Evolutionary conservation across 345 rosid species (phyloP).

Genomic region (Eucalyptus urophylla): DNA sequence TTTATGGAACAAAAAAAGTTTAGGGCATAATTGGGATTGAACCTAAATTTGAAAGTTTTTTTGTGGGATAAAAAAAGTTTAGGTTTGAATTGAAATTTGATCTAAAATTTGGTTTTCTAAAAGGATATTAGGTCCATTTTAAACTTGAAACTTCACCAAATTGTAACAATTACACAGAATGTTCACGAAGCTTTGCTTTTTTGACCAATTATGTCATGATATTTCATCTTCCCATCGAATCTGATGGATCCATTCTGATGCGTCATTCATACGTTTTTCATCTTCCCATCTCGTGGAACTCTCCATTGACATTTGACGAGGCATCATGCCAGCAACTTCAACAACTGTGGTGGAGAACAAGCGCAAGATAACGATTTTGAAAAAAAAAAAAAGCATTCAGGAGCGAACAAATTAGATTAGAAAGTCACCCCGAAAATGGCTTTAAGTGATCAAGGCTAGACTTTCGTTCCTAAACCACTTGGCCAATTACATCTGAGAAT

Average conservation of each 20-base stretch:
- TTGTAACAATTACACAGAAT: not conserved
- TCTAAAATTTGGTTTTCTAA: too few species aligned
- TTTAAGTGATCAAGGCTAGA: not conserved
- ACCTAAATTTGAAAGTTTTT: not conserved
- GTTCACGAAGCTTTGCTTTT: not conserved
- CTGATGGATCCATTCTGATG: not conserved
- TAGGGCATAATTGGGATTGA: not conserved
- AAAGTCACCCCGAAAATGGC: not conserved
- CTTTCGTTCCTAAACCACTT: not conserved
- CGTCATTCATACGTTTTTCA: not conserved
- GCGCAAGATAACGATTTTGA: not conserved
- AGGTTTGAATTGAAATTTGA: not conserved
- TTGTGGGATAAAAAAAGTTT: too few species aligned
- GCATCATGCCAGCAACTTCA: not conserved
- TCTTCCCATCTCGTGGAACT: not conserved
- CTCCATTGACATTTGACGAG: not conserved
- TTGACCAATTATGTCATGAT: not conserved
- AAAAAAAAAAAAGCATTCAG: not conserved
- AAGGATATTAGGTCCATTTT: not conserved
- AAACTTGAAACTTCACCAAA: not conserved
- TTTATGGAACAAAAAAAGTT: not conserved
- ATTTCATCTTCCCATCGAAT: not conserved
- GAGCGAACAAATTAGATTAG: not conserved
- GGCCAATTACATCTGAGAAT: not conserved
- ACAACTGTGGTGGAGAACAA: not conserved